Conservation (phyloP, 768 basidiomycete species). For the Vararia minispora region DNA sequence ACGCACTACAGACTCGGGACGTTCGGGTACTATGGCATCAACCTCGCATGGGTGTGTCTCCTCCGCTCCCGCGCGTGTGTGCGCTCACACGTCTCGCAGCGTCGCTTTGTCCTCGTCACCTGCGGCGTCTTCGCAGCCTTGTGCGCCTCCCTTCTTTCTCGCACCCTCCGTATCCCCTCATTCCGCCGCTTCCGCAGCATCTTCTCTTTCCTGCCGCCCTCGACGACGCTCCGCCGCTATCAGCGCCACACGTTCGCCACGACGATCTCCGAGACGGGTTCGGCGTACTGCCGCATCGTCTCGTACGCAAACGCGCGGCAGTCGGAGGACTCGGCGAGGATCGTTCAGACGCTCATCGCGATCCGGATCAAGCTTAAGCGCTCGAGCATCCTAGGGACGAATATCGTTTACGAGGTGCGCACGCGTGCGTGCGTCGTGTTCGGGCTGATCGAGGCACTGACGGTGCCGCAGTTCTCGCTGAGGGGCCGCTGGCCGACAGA, state of each 20-base stretch:
- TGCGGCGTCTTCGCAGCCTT: conserved; percentile 70
- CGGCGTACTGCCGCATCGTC: conserved; percentile 65
- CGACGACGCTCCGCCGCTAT: conserved; percentile 62
- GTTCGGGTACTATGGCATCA: conserved; percentile 47
- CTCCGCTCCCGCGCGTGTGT: neutral
- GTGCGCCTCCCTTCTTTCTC: conserved; percentile 29
- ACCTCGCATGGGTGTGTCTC: conserved; percentile 59
- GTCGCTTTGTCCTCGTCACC: conserved; percentile 58
- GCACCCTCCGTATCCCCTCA: conserved; percentile 4
- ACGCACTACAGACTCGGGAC: conserved; percentile 33
- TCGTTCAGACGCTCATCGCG: conserved; percentile 58
- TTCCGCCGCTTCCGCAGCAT: conserved; percentile 27
- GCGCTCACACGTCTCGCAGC: conserved; percentile 25
- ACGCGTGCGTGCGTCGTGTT: neutral
- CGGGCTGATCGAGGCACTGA: neutral
- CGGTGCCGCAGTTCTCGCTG: conserved; percentile 48
- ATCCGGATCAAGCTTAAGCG: conserved; percentile 64
- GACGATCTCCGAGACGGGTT: conserved; percentile 54
- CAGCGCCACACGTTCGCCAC: conserved; percentile 63
- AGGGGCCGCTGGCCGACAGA: conserved; percentile 73
- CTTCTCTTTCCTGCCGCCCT: conserved; percentile 65
- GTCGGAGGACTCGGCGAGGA: conserved; percentile 39
- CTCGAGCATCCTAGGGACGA: conserved; percentile 41
- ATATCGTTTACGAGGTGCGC: conserved; percentile 57
- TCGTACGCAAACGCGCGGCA: conserved; percentile 52